These are phyloP conservation scores for Globisporangium sylvaticum DNA, from an alignment of 352 stramenopile species.

Conservation along the genomic window DNA sequence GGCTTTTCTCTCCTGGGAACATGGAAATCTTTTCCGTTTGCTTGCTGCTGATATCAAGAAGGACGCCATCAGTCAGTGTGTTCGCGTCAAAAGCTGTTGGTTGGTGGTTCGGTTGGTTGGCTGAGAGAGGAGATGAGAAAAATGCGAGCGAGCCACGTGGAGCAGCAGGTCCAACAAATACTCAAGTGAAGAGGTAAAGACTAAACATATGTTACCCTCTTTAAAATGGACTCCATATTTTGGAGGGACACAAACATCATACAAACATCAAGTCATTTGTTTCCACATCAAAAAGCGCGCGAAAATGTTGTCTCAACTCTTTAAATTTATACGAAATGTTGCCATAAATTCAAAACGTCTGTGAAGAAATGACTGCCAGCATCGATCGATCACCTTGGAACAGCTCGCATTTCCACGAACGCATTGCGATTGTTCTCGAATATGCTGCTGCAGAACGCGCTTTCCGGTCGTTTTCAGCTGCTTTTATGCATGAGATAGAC, in stretches of 20 bases:
- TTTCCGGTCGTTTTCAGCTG: neutral
- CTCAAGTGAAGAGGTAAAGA: neutral
- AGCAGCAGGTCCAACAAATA: neutral
- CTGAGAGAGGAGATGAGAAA: neutral
- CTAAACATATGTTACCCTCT: no score
- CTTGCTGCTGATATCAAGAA: neutral
- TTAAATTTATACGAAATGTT: no score
- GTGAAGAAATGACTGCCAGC: no score
- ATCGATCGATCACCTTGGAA: neutral
- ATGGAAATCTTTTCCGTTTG: neutral
- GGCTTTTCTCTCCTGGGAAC: neutral
- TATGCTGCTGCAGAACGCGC: neutral
- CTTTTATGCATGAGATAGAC: neutral
- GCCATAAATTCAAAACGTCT: no score
- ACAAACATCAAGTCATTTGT: neutral
- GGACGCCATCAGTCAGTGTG: no score
- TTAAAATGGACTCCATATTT: neutral
- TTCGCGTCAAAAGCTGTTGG: neutral
- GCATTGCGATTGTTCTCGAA: neutral
- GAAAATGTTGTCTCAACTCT: no score
- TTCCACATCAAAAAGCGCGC: neutral
- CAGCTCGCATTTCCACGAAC: neutral
- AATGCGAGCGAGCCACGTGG: neutral
- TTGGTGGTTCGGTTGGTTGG: neutral
- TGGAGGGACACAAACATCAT: neutral